phyloP scores from a whole-genome alignment of 768 basidiomycete species.

The Termitomyces sp. region DNA sequence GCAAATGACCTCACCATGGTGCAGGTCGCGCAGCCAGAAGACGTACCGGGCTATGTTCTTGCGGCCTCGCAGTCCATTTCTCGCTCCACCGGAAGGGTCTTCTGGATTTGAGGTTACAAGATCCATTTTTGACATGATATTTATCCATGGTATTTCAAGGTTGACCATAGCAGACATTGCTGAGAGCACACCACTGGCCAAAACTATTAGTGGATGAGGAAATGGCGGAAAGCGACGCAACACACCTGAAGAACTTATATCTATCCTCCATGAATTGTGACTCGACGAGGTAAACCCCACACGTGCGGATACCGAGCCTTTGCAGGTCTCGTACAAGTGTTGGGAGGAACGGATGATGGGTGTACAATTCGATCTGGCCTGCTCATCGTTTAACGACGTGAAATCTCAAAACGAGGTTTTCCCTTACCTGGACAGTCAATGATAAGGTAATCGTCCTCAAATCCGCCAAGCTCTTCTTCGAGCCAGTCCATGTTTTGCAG shows the following conservation, averaged over 20 bases:
- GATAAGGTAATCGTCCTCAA: conserved; percentile 92
- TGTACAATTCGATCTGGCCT: conserved; percentile 99
- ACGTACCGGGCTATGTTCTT: conserved; percentile 82
- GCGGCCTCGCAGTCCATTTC: conserved; percentile 70
- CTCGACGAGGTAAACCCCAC: conserved; percentile 90
- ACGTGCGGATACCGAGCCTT: conserved; percentile 79
- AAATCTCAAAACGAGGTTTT: not conserved
- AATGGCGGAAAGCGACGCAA: not conserved
- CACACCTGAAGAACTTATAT: conserved; percentile 92
- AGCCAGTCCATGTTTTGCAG: conserved; percentile 98
- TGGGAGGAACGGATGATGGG: conserved; percentile 96
- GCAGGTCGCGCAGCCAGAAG: not conserved
- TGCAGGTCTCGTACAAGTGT: conserved; percentile 75
- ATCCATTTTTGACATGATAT: conserved; percentile 99
- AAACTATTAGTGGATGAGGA: not conserved
- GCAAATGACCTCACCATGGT: not conserved
- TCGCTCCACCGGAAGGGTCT: conserved; percentile 52
- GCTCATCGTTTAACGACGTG: not conserved
- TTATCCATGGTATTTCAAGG: conserved; percentile 95
- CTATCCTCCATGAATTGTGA: conserved; percentile 99
- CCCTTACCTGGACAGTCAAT: conserved; percentile 83
- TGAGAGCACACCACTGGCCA: conserved; percentile 79
- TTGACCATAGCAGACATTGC: conserved; percentile 99
- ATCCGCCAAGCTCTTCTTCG: conserved; percentile 92
- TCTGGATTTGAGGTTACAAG: conserved; percentile 70